phyloP scores from a whole-genome alignment of 2,329 filamentous ascomycete genomes.

The Lecanicillium sp. region DNA sequence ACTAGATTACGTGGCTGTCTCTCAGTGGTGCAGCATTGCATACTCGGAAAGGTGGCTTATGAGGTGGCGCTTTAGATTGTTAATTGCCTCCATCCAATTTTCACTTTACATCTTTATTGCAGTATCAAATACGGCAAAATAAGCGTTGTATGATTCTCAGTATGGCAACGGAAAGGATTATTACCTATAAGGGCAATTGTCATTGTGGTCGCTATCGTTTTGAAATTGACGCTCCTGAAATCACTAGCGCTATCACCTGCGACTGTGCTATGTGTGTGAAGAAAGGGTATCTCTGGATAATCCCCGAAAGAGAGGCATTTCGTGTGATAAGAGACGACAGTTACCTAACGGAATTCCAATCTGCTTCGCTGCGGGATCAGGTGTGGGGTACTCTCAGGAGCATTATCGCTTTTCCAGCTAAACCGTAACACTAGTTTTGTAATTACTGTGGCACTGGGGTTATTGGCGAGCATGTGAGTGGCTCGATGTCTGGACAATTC shows the following conservation, averaged over 20 bases:
- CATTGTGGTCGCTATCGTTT: slow-evolving; percentile 21
- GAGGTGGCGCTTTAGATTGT: too few species aligned
- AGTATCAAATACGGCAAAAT: too few species aligned
- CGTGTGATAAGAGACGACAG: slow-evolving; percentile 9
- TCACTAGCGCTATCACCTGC: slow-evolving; percentile 11
- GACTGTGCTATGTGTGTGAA: slow-evolving; percentile 17
- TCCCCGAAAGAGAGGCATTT: slow-evolving; percentile 5
- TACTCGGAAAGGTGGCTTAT: too few species aligned
- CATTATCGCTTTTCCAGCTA: neutral
- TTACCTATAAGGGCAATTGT: slow-evolving; percentile 17
- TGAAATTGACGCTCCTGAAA: slow-evolving; percentile 10
- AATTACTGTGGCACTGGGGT: slow-evolving; percentile 17
- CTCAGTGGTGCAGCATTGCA: too few species aligned
- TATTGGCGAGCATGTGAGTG: slow-evolving; percentile 15
- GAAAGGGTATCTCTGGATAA: slow-evolving; percentile 20
- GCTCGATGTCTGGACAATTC: slow-evolving; percentile 12
- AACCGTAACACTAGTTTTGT: slow-evolving; percentile 17
- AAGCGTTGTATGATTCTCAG: too few species aligned
- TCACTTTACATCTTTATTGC: too few species aligned
- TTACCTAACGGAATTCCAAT: slow-evolving; percentile 4
- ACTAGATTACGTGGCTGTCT: too few species aligned
- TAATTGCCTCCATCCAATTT: too few species aligned
- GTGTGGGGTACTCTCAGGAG: neutral
- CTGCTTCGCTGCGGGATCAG: neutral
- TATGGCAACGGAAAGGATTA: too few species aligned